Evolutionary conservation across 371 early-diverging fungal genomes (phyloP), one percentile per base, ranked within the genome.

Genomic region (Mucor plumbeus): DNA sequence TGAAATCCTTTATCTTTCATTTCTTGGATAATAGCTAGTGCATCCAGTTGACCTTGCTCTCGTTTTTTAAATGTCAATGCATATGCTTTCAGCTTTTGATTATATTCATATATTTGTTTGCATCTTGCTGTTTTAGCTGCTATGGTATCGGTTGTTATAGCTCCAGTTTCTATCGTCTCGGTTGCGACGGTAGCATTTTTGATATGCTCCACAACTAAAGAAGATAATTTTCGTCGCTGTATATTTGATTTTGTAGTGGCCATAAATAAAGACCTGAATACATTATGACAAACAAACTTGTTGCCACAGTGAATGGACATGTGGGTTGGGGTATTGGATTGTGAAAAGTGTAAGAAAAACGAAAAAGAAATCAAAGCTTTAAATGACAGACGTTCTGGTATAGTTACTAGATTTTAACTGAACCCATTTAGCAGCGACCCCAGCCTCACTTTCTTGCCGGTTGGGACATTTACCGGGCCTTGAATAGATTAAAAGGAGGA

Each of bases 1-100:
- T 64, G 33, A 11, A 64, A 15, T 0, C 68, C 68, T 0, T 44
- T 56, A 0, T 15, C 0, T 21, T 67, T 64, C 72, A 72, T 72
- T 53, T 67, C 67, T 9, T 59, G 4, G 0, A 71, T n/a, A 4
- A 71, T 7, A 4, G 43, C 44, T 0, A 26, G 9, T 0, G 72
- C 63, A 40, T 67, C 40, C 4, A 44, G 13, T 47, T 62, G 68
- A 0, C 50, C n/a, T 17, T 47, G 31, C 0, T 34, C n/a, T n/a
- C 41, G 19, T 17, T 63, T 36, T 19, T 60, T 26, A 35, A 67
- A 53, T 2, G 31, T 61, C 61, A 35, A 47, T 13, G 68, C 68
- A 17, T 71, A 41, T 7, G 54, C 31, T 41, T 57, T 63, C 26
- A 71, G 3, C 0, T 54, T 14, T 35, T 60, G 40, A 15, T 61